Conservation (phyloP, 2,329 filamentous ascomycete species). For the Fusarium veterinarium region DNA sequence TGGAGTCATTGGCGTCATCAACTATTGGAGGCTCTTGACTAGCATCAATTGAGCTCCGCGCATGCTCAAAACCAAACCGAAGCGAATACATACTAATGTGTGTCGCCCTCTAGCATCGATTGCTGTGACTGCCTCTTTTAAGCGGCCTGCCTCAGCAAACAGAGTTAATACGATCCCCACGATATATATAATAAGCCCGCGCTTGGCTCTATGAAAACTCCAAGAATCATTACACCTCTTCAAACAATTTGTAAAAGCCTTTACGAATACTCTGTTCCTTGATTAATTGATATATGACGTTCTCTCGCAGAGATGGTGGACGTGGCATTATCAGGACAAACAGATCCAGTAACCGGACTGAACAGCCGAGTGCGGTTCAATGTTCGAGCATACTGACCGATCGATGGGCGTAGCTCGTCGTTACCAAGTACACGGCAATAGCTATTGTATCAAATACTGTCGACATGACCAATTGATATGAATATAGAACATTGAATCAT, state of each 20-base stretch:
- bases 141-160: conserved; percentile 1
- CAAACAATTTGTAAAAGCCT: conserved; percentile 18
- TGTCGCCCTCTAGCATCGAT: conserved; percentile 47
- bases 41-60: conserved; percentile 3
- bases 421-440: neutral
- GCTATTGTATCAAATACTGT: neutral
- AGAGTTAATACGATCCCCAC: conserved; percentile 8
- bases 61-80: neutral
- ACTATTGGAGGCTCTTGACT: conserved; percentile 4
- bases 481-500: conserved; percentile 12
- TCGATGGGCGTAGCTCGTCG: neutral
- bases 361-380: neutral
- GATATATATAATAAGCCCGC: neutral
- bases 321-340: neutral
- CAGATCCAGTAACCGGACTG: neutral
- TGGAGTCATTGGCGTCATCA: conserved; percentile 8
- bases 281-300: conserved; percentile 3
- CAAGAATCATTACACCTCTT: neutral
- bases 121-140: conserved; percentile 57
- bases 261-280: conserved; percentile 11
- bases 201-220: neutral
- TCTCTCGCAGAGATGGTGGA: conserved; percentile 9
- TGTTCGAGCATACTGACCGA: neutral
- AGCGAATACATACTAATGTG: conserved; percentile 5
- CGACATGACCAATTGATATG: conserved; percentile 11